A percentile compares a stretch with the other conserved stretches of the same genome.
phyloP scores from a whole-genome alignment of 768 basidiomycete genomes.

The Guyanaporus albipodus region DNA sequence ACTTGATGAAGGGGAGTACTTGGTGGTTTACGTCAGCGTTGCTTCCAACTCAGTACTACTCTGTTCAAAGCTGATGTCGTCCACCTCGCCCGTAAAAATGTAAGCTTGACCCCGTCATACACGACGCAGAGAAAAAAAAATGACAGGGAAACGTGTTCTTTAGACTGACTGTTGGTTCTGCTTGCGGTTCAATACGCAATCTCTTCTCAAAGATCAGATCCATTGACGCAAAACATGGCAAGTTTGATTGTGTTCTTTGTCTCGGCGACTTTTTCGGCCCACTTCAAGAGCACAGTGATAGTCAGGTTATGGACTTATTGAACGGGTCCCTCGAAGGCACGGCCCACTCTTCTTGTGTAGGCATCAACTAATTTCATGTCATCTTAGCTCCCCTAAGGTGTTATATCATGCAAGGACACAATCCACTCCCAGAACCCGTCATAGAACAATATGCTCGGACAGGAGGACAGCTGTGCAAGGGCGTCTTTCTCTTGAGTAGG shows the following conservation, averaged over 20 bases:
- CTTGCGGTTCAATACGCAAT: slow-evolving; percentile 66
- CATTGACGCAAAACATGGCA: slow-evolving; percentile 90
- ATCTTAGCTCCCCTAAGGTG: slow-evolving; percentile 79
- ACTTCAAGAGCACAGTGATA: slow-evolving; percentile 32
- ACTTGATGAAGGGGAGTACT: neutral
- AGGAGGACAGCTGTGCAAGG: slow-evolving; percentile 75
- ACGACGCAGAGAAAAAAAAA: neutral
- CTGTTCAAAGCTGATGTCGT: slow-evolving; percentile 18
- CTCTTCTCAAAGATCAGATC: slow-evolving; percentile 76
- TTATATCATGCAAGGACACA: slow-evolving; percentile 87
- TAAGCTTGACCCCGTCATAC: slow-evolving; percentile 12
- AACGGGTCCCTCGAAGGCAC: slow-evolving; percentile 65
- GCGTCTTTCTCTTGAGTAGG: slow-evolving; percentile 84
- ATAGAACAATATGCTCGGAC: slow-evolving; percentile 72
- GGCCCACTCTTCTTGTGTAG: slow-evolving; percentile 4
- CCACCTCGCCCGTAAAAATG: slow-evolving; percentile 31
- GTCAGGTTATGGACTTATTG: slow-evolving; percentile 56
- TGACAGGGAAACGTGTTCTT: neutral
- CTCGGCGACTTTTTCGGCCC: slow-evolving; percentile 84
- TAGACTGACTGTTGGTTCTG: slow-evolving; percentile 78
- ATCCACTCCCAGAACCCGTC: slow-evolving; percentile 67
- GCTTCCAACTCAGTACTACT: neutral
- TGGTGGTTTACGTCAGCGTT: slow-evolving; percentile 25
- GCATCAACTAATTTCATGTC: slow-evolving; percentile 11
- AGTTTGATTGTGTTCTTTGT: slow-evolving; percentile 82